Percentiles rank a stretch among this genome's conserved stretches.
phyloP scores from a whole-genome alignment of 306 rosid species.

The Clitoria ternatea region DNA sequence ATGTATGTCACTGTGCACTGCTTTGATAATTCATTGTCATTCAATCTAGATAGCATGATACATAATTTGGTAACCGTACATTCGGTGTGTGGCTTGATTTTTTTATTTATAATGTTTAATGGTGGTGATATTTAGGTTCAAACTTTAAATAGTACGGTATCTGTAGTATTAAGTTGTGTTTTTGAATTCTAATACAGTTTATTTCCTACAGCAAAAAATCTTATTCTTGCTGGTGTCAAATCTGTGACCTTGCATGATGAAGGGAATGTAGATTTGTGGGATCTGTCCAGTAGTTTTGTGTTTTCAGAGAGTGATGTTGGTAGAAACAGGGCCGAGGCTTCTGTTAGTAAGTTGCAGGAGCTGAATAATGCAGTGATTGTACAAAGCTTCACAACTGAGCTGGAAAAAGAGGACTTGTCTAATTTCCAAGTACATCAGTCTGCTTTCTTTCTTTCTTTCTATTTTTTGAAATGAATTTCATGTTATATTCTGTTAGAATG shows the following conservation, averaged over 20 bases:
- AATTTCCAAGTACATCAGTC: constrained; percentile 53
- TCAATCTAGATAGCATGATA: not conserved
- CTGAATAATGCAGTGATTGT: constrained; percentile 85
- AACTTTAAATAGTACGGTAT: not conserved
- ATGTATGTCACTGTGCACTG: not conserved
- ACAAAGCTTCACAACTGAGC: constrained; percentile 43
- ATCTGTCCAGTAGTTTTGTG: constrained; percentile 69
- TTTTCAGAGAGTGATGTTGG: constrained; percentile 70
- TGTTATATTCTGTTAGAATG: not conserved
- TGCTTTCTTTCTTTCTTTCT: not conserved
- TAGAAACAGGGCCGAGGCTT: constrained; percentile 70
- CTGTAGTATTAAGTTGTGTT: not conserved
- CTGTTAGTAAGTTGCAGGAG: constrained; percentile 86
- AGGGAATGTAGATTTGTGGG: constrained; percentile 76
- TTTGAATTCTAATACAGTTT: constrained; percentile 16
- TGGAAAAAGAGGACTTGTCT: constrained; percentile 66
- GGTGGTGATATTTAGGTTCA: not conserved
- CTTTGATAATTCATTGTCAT: not conserved
- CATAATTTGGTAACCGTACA: not conserved
- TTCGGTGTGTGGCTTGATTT: not conserved
- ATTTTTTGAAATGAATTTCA: not conserved
- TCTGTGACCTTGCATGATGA: constrained; percentile 91
- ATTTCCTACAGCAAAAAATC: constrained; percentile 80
- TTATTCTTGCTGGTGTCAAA: constrained; percentile 88
- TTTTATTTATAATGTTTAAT: not conserved